Percentiles rank a stretch among this genome's conserved stretches.
These are phyloP conservation scores for Cyclotella distinguenda DNA, from an alignment of 108 stramenopile species.

Conservation along the genomic window DNA sequence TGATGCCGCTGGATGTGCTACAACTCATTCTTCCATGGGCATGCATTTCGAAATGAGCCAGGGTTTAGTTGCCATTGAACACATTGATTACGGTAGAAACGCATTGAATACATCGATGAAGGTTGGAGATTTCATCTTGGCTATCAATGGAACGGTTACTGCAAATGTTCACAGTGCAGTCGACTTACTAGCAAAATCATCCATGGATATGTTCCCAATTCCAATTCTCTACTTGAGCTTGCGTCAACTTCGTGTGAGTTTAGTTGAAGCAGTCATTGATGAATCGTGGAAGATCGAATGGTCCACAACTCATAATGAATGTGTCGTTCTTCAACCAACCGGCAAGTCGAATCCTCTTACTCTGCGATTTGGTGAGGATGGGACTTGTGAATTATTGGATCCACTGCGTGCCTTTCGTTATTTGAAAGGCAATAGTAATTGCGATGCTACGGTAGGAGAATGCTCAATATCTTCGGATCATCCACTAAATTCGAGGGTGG, in stretches of 20 bases:
- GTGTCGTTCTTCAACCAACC: slow-evolving; percentile 24
- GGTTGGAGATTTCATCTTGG: slow-evolving; percentile 35
- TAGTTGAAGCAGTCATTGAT: slow-evolving; percentile 29
- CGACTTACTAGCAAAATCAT: slow-evolving; percentile 4
- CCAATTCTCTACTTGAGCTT: slow-evolving; percentile 36
- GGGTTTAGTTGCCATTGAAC: slow-evolving; percentile 25
- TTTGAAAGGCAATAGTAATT: not conserved
- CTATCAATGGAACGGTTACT: slow-evolving; percentile 24
- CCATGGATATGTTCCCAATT: slow-evolving; percentile 24
- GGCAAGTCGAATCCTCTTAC: slow-evolving; percentile 15
- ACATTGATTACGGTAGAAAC: slow-evolving; percentile 26
- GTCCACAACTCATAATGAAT: slow-evolving; percentile 29
- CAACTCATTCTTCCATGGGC: not conserved
- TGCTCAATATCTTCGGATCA: slow-evolving; percentile 10
- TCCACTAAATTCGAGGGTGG: slow-evolving; percentile 27
- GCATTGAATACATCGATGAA: slow-evolving; percentile 20
- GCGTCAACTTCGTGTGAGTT: slow-evolving; percentile 30
- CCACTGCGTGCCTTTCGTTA: slow-evolving; percentile 15
- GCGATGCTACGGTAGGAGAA: not conserved
- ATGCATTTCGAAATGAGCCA: slow-evolving; percentile 39
- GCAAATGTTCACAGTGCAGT: slow-evolving; percentile 14
- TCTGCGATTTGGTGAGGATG: slow-evolving; percentile 29
- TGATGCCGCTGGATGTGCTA: slow-evolving; percentile 4
- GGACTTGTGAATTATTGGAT: slow-evolving; percentile 27
- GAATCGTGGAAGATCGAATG: slow-evolving; percentile 41